Evolutionary conservation across 371 early-diverging fungal species (phyloP).

Genomic region (Saksenaea oblongispora): DNA sequence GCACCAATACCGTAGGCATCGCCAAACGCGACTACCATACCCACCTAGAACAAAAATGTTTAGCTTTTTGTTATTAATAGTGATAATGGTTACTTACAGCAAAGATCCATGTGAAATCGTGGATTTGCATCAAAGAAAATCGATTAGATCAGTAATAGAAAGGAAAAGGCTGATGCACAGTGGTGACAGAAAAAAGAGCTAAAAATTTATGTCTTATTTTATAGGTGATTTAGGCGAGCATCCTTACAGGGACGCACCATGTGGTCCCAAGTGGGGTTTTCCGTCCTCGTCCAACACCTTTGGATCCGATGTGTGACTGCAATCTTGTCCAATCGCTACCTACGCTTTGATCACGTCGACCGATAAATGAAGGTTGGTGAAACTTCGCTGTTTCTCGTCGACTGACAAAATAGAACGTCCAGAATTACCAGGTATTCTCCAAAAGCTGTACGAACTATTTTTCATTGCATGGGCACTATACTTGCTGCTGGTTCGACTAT

Average conservation of each 20-base stretch:
- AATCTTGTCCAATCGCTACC: not conserved
- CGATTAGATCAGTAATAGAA: not conserved
- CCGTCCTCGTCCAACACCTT: not conserved
- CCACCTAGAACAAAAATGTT: slow-evolving; percentile 7
- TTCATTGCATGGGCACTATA: not conserved
- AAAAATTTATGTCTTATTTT: not conserved
- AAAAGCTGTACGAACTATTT: not conserved
- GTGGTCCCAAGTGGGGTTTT: not conserved
- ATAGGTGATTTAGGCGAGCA: not conserved
- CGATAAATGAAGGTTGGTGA: not conserved
- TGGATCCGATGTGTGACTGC: slow-evolving; percentile 1
- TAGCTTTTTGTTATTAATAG: not conserved
- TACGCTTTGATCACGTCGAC: not conserved
- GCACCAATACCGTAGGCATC: slow-evolving; percentile 80
- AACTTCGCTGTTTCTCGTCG: not conserved
- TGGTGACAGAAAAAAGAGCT: not conserved
- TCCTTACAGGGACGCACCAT: not conserved
- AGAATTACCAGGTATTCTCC: not conserved
- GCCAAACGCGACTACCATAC: slow-evolving; percentile 64
- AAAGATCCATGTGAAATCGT: slow-evolving; percentile 79
- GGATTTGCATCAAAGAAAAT: slow-evolving; percentile 48
- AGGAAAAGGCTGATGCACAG: not conserved
- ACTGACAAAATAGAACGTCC: not conserved
- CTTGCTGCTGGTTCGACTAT: not conserved
- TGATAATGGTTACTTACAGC: slow-evolving; percentile 32